These are phyloP conservation scores for Brasilioporus rufonigricans DNA, from an alignment of 768 basidiomycete genomes.

Conservation along the genomic window DNA sequence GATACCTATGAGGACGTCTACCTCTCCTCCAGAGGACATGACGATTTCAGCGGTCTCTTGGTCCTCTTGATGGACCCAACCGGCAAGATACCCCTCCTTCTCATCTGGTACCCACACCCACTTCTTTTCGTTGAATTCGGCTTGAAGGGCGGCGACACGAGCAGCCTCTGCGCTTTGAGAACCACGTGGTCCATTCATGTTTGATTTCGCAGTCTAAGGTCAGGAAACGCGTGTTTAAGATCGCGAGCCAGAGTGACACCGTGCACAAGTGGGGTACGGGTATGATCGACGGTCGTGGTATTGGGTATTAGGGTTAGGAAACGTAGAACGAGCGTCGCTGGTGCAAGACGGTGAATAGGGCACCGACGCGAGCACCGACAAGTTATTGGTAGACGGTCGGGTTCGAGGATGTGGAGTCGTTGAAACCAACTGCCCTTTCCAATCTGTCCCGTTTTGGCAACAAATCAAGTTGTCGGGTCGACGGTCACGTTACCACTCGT, in stretches of 20 bases:
- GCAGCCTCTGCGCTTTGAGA: constrained; percentile 70
- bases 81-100: constrained; percentile 89
- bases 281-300: constrained; percentile 1
- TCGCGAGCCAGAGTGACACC: constrained; percentile 5
- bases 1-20: constrained; percentile 30
- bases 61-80: constrained; percentile 89
- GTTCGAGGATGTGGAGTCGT: not conserved
- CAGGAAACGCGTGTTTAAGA: constrained; percentile 12
- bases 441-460: not conserved
- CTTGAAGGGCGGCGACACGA: constrained; percentile 83
- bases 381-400: not conserved
- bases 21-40: constrained; percentile 82
- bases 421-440: not conserved
- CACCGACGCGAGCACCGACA: not conserved
- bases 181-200: constrained; percentile 49
- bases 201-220: constrained; percentile 3
- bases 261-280: not conserved
- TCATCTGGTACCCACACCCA: constrained; percentile 98
- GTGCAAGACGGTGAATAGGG: not conserved
- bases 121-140: constrained; percentile 96
- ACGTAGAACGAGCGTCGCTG: constrained; percentile 1
- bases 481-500: too few relatives aligned
- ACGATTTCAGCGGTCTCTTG: constrained; percentile 81
- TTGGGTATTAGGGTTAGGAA: constrained; percentile 5
- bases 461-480: not conserved